phyloP scores from a whole-genome alignment of 139 green algal species.

The Tetradesmus obliquus region DNA sequence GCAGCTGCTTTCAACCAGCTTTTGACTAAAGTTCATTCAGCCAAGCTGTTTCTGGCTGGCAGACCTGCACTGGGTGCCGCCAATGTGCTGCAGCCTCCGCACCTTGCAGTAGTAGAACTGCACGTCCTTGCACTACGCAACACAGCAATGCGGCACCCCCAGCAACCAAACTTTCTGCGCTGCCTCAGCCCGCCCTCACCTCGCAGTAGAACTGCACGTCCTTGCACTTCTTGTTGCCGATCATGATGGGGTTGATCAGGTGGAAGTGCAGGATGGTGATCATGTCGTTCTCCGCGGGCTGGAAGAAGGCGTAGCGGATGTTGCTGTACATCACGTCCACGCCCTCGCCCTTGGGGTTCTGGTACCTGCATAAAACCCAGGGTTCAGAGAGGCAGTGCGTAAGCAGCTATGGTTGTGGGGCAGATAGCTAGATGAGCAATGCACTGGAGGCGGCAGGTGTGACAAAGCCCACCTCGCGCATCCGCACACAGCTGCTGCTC shows the following conservation, averaged over 20 bases:
- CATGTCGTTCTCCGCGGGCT: constrained; percentile 94
- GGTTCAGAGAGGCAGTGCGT: background rate
- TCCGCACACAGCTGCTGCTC: too few species aligned
- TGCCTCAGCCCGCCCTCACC: constrained; percentile 27
- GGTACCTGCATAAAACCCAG: constrained; percentile 71
- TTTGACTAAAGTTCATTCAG: background rate
- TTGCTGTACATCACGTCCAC: constrained; percentile 98
- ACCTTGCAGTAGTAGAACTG: background rate
- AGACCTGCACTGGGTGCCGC: too few species aligned
- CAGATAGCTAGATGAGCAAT: background rate
- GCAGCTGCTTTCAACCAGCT: background rate
- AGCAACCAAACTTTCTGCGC: background rate
- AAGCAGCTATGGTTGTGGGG: too few species aligned
- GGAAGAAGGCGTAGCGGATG: constrained; percentile 99
- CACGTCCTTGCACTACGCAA: background rate
- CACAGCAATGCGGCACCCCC: background rate
- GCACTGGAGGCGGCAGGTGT: background rate
- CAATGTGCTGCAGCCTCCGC: too few species aligned
- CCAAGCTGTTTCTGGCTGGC: too few species aligned
- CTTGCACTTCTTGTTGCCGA: constrained; percentile 99
- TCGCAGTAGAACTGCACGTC: constrained; percentile 99
- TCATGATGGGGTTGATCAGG: constrained; percentile 99
- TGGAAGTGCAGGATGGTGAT: constrained; percentile 99
- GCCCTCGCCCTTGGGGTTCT: constrained; percentile 84
- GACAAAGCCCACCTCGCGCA: background rate